Percentiles rank a stretch among this genome's conserved stretches.
These are phyloP conservation scores for Thyridium curvatum DNA, from an alignment of 2,329 filamentous ascomycete species.

Conservation along the genomic window DNA sequence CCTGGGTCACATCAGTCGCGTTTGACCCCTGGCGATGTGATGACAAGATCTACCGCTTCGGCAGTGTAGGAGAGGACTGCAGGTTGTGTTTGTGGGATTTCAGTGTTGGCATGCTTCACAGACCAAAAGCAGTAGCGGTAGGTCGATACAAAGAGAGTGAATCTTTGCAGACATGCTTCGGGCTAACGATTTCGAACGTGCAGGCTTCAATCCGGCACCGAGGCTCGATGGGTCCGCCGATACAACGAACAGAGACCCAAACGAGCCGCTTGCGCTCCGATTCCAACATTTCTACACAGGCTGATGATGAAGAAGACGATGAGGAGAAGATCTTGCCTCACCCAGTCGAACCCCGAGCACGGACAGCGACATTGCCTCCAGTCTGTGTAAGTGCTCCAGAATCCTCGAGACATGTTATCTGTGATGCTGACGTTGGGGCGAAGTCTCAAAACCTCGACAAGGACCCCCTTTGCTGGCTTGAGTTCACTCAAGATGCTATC, in stretches of 20 bases:
- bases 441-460: constrained; percentile 78
- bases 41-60: constrained; percentile 90
- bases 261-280: constrained; percentile 61
- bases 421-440: constrained; percentile 6
- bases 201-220: constrained; percentile 51
- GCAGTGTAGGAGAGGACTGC: constrained; percentile 92
- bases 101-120: constrained; percentile 89
- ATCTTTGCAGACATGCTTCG: neutral
- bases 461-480: constrained; percentile 83
- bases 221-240: constrained; percentile 43
- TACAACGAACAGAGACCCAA: constrained; percentile 56
- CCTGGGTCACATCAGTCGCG: constrained; percentile 87
- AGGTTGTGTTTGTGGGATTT: constrained; percentile 94
- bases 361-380: constrained; percentile 80
- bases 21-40: constrained; percentile 98
- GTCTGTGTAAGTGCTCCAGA: constrained; percentile 61
- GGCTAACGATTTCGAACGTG: neutral
- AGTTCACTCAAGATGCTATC: constrained; percentile 90
- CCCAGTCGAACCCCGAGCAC: constrained; percentile 75
- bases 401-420: neutral
- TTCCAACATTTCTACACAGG: constrained; percentile 51
- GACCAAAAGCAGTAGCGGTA: constrained; percentile 71
- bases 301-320: constrained; percentile 29
- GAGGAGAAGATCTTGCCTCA: constrained; percentile 63
- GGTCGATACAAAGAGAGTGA: constrained; percentile 4